Percentiles rank a stretch among this genome's conserved stretches.
Evolutionary conservation across 192 early-diverging fungal genomes (phyloP).

Genomic region (Spizellomyces sp.): DNA sequence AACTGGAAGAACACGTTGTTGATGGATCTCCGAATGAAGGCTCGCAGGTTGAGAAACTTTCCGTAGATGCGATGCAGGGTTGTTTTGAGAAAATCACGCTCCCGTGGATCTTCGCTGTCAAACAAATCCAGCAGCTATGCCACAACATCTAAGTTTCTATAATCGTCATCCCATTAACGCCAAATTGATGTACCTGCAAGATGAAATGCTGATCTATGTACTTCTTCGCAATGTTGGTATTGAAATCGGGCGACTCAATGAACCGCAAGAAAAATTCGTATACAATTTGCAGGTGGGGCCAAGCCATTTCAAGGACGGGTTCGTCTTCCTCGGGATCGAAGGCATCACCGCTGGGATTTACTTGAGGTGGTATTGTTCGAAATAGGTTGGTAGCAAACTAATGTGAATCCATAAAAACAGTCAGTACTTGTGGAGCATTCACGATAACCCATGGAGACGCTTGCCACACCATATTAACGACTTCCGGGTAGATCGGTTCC

Average conservation of each 20-base stretch:
- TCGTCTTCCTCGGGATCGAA: conserved; percentile 99
- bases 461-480: conserved; percentile 86
- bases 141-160: not conserved
- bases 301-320: conserved; percentile 92
- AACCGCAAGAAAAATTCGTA: conserved; percentile 99
- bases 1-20: conserved; percentile 99
- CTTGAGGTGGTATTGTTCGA: conserved; percentile 93
- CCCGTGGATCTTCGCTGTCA: conserved; percentile 97
- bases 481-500: conserved; percentile 86
- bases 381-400: conserved; percentile 90
- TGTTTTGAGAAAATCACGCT: conserved; percentile 98
- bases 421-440: no score
- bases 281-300: conserved; percentile 98
- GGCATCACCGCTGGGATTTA: conserved; percentile 91
- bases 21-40: conserved; percentile 96
- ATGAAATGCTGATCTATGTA: conserved; percentile 97
- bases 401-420: no score
- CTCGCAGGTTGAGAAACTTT: conserved; percentile 95
- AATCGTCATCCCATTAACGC: not conserved
- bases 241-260: conserved; percentile 98
- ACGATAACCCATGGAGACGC: no score
- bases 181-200: conserved; percentile 62
- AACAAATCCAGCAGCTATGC: conserved; percentile 93
- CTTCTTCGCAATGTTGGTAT: conserved; percentile 93
- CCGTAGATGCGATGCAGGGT: conserved; percentile 98